Evolutionary conservation across 73 alveolate species (phyloP).

Genomic region (Halteria grandinella): DNA sequence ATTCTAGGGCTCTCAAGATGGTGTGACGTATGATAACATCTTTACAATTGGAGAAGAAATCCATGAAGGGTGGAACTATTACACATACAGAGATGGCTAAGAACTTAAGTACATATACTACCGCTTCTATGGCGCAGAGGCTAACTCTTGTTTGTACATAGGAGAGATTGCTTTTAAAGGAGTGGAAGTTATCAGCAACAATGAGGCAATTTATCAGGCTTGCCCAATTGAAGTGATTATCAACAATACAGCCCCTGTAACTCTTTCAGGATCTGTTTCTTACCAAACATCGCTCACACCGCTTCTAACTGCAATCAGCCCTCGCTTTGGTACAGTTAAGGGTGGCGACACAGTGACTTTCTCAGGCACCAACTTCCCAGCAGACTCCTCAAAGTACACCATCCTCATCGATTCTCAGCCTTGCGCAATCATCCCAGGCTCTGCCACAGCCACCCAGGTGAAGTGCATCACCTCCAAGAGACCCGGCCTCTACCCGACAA

Average conservation of each 20-base stretch:
- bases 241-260: not conserved
- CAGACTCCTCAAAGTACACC: slow-evolving; percentile 44
- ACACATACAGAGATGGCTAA: not conserved
- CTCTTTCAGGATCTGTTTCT: slow-evolving; percentile 26
- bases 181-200: slow-evolving; percentile 25
- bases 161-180: slow-evolving; percentile 46
- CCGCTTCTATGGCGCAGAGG: slow-evolving; percentile 6
- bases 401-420: slow-evolving; percentile 69
- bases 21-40: not conserved
- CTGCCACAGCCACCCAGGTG: slow-evolving; percentile 42
- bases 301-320: slow-evolving; percentile 38
- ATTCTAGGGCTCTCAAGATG: slow-evolving; percentile 23
- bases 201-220: too few species aligned
- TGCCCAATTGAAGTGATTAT: slow-evolving; percentile 26
- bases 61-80: slow-evolving; percentile 60
- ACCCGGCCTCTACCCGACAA: slow-evolving; percentile 17
- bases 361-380: slow-evolving; percentile 60
- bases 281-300: slow-evolving; percentile 58
- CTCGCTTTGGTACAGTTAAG: slow-evolving; percentile 48
- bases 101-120: slow-evolving; percentile 9
- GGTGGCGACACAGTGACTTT: slow-evolving; percentile 65
- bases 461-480: slow-evolving; percentile 69
- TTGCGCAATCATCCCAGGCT: slow-evolving; percentile 44
- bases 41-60: slow-evolving; percentile 24
- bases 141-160: slow-evolving; percentile 3